These are phyloP conservation scores for Salvia sclarea DNA, from an alignment of 305 asterid genomes.

Conservation along the genomic window DNA sequence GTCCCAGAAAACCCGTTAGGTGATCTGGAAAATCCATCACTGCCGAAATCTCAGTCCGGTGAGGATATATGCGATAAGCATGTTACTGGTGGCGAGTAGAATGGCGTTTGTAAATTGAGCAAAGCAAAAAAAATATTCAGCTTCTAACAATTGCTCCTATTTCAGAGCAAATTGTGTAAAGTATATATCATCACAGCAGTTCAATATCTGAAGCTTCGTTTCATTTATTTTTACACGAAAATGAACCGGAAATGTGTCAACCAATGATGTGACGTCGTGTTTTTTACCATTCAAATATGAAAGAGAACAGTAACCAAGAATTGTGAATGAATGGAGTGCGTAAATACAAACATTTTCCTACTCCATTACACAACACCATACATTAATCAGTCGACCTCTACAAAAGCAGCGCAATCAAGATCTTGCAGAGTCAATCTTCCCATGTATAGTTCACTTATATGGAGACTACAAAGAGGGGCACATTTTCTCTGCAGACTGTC, in stretches of 20 bases:
- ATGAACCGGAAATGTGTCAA: no score
- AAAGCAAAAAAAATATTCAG: no score
- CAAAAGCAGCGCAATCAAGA: constrained; percentile 58
- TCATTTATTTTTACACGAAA: no score
- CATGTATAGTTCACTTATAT: constrained; percentile 66
- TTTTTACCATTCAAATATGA: no score
- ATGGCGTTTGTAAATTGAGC: neutral
- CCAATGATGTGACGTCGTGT: no score
- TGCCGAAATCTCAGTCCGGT: no score
- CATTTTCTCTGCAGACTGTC: constrained; percentile 68
- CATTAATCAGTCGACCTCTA: constrained; percentile 44
- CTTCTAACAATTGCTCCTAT: no score
- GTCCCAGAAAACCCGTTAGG: constrained; percentile 10
- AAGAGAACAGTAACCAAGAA: no score
- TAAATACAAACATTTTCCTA: neutral
- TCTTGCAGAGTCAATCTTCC: constrained; percentile 77
- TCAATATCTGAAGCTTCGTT: no score
- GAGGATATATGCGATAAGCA: constrained; percentile 36
- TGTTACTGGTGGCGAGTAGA: neutral
- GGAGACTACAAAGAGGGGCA: constrained; percentile 64
- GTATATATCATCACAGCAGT: neutral
- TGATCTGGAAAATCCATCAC: constrained; percentile 14
- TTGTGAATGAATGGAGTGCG: neutral
- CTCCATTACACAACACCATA: neutral
- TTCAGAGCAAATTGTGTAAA: no score